A percentile compares a stretch with the other conserved stretches of the same genome.
Evolutionary conservation across 805 yeast genomes (phyloP).

Genomic region (Kurtzmaniella fragi): DNA sequence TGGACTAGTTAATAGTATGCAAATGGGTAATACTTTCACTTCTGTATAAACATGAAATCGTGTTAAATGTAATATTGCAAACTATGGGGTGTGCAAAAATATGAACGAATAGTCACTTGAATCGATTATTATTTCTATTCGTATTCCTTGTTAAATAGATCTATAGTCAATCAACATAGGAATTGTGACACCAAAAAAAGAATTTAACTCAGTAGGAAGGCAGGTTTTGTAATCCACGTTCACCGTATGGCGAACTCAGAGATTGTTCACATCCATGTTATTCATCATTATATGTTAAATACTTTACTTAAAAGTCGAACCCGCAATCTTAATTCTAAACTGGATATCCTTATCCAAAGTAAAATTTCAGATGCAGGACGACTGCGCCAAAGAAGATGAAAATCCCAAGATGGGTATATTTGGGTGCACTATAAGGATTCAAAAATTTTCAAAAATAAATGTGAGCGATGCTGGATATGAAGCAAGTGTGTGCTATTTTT

Average conservation of each 20-base stretch:
- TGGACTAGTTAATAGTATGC: background rate
- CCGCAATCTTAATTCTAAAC: constrained; percentile 2
- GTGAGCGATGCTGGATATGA: too few species aligned
- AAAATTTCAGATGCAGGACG: constrained; percentile 7
- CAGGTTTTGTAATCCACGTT: constrained; percentile 43
- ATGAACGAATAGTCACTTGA: background rate
- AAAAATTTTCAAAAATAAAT: too few species aligned
- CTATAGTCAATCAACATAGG: too few species aligned
- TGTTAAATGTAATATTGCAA: background rate
- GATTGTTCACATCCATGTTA: constrained; percentile 48
- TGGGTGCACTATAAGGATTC: too few species aligned
- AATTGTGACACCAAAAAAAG: too few species aligned
- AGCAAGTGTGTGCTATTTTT: too few species aligned
- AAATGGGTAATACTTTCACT: constrained; percentile 3
- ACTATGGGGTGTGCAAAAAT: background rate
- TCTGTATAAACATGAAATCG: background rate
- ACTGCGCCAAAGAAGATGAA: constrained; percentile 9
- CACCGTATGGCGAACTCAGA: constrained; percentile 40
- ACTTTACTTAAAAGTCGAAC: constrained; percentile 13
- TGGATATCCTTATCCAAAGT: background rate
- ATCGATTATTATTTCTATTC: too few species aligned
- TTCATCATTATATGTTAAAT: constrained; percentile 30
- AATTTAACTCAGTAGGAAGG: constrained; percentile 44
- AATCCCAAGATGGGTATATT: constrained; percentile 4
- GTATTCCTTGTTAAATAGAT: too few species aligned